These are phyloP conservation scores for Aureobasidium melanogenum DNA, from an alignment of 2,329 filamentous ascomycete genomes.

Conservation along the genomic window DNA sequence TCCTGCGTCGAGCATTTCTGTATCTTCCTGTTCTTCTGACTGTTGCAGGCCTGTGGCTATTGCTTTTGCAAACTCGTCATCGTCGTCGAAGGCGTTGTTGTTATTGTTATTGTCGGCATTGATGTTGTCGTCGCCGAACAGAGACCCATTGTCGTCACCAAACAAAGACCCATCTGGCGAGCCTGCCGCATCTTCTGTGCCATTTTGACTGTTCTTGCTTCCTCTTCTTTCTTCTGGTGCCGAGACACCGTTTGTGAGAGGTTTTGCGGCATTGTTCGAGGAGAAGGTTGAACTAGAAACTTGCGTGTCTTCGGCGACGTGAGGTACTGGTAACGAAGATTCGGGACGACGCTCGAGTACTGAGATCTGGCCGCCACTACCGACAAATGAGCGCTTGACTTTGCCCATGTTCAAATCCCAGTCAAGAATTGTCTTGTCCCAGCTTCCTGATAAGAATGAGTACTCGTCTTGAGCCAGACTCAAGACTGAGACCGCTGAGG, in stretches of 20 bases:
- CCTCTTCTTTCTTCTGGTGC: conserved; percentile 22
- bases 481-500: conserved; percentile 83
- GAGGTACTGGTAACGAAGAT: conserved; percentile 65
- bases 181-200: conserved; percentile 50
- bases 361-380: conserved; percentile 74
- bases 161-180: conserved; percentile 75
- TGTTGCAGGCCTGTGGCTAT: conserved; percentile 49
- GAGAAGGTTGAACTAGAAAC: conserved; percentile 59
- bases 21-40: conserved; percentile 25
- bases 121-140: conserved; percentile 69
- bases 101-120: conserved; percentile 46
- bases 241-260: conserved; percentile 35
- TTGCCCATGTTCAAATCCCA: conserved; percentile 91
- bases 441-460: conserved; percentile 82
- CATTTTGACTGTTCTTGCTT: conserved; percentile 24
- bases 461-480: conserved; percentile 75
- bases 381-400: conserved; percentile 65
- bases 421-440: conserved; percentile 90
- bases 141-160: conserved; percentile 61
- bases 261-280: conserved; percentile 59
- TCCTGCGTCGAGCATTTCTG: conserved; percentile 37
- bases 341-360: conserved; percentile 77
- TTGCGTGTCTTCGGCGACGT: conserved; percentile 52
- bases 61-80: conserved; percentile 69
- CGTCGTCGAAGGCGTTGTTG: conserved; percentile 54